A percentile compares a stretch with the other conserved stretches of the same genome.
Conservation (phyloP, 805 yeast species). For the Spathaspora arborariae region DNA sequence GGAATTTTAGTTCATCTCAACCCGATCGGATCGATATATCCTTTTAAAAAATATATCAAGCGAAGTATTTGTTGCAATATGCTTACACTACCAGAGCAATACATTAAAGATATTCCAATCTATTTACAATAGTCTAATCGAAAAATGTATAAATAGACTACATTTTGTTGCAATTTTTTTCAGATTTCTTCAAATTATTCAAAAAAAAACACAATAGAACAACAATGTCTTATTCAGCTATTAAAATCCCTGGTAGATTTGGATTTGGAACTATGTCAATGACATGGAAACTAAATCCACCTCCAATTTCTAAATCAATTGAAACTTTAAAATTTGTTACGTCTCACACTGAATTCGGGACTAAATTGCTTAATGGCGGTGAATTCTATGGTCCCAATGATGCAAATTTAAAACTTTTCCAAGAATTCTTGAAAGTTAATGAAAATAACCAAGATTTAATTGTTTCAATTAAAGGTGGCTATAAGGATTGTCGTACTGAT, state of each 20-base stretch:
- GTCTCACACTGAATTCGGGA: constrained; percentile 45
- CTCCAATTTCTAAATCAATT: constrained; percentile 50
- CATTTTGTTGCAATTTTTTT: background rate
- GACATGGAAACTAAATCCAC: constrained; percentile 63
- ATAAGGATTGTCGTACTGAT: constrained; percentile 40
- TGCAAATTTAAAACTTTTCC: constrained; percentile 53
- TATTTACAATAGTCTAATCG: too few relatives aligned
- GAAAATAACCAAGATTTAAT: constrained; percentile 51
- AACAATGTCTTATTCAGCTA: constrained; percentile 6
- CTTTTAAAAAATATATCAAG: background rate
- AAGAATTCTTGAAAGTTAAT: constrained; percentile 47
- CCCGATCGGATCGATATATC: background rate
- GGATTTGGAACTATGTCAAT: constrained; percentile 85
- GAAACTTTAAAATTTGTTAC: constrained; percentile 43
- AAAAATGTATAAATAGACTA: background rate
- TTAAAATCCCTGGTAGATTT: constrained; percentile 22
- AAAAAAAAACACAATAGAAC: too few relatives aligned
- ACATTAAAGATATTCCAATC: too few relatives aligned
- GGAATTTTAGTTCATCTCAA: constrained; percentile 3
- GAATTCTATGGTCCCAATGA: constrained; percentile 66
- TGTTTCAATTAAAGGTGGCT: constrained; percentile 68
- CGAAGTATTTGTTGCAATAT: too few relatives aligned
- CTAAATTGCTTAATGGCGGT: constrained; percentile 64
- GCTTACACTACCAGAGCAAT: too few relatives aligned
- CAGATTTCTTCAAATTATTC: background rate